Conservation (phyloP, 805 yeast species). For the Starmerella bacillaris region DNA sequence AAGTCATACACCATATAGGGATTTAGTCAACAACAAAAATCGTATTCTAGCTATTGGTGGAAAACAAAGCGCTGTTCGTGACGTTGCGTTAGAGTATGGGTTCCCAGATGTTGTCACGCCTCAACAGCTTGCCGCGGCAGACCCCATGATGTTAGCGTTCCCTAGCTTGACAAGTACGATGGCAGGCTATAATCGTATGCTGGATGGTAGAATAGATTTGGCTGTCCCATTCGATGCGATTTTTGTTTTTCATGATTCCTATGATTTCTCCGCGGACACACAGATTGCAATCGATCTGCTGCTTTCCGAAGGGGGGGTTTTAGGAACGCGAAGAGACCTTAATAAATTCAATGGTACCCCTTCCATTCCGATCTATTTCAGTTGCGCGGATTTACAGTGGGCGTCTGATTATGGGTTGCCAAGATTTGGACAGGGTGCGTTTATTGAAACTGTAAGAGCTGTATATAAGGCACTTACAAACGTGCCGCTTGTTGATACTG, state of each 20-base stretch:
- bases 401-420: constrained; percentile 69
- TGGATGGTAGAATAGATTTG: constrained; percentile 28
- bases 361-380: constrained; percentile 71
- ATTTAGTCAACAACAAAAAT: constrained; percentile 45
- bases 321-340: constrained; percentile 45
- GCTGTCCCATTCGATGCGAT: constrained; percentile 59
- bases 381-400: constrained; percentile 87
- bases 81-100: constrained; percentile 70
- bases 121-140: constrained; percentile 66
- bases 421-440: constrained; percentile 88
- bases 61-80: constrained; percentile 63
- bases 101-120: constrained; percentile 71
- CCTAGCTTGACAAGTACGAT: constrained; percentile 64
- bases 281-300: constrained; percentile 72
- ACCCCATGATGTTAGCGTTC: constrained; percentile 73
- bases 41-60: constrained; percentile 82
- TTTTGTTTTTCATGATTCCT: constrained; percentile 75
- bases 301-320: constrained; percentile 55
- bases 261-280: constrained; percentile 71
- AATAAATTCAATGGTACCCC: constrained; percentile 33
- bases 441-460: constrained; percentile 75
- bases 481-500: constrained; percentile 53
- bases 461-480: constrained; percentile 74
- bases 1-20: constrained; percentile 89
- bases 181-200: constrained; percentile 21